A percentile compares a stretch with the other conserved stretches of the same genome.
These are phyloP conservation scores for Leucosporidium creatinivorum DNA, from an alignment of 768 basidiomycete genomes.

Conservation along the genomic window DNA sequence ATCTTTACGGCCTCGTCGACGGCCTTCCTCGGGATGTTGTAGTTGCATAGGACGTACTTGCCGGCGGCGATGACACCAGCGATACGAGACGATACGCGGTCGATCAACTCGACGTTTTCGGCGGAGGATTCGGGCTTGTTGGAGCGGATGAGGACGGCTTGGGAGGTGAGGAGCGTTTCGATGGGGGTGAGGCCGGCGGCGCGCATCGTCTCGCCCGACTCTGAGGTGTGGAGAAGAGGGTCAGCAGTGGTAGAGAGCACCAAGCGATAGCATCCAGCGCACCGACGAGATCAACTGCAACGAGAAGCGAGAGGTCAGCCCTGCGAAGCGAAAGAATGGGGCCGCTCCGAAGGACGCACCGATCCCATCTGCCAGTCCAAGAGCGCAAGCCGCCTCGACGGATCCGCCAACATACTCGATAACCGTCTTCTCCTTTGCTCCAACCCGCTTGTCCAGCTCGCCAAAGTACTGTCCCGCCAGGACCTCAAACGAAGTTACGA, in stretches of 20 bases:
- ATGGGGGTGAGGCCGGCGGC: constrained; percentile 93
- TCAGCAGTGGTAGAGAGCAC: neutral
- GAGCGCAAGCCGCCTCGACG: constrained; percentile 93
- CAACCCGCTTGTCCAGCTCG: constrained; percentile 56
- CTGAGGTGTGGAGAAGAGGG: constrained; percentile 45
- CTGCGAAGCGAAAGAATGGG: neutral
- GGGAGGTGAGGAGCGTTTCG: constrained; percentile 71
- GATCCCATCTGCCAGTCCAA: constrained; percentile 94
- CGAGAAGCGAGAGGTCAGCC: neutral
- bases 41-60: constrained; percentile 78
- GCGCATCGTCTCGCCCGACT: constrained; percentile 99
- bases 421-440: constrained; percentile 54
- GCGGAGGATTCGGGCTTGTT: constrained; percentile 45
- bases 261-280: constrained; percentile 35
- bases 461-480: constrained; percentile 72
- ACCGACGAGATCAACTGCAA: constrained; percentile 91
- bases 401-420: constrained; percentile 96
- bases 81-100: constrained; percentile 75
- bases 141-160: constrained; percentile 87
- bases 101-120: constrained; percentile 59
- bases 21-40: constrained; percentile 68
- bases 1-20: constrained; percentile 59
- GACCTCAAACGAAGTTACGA: constrained; percentile 94
- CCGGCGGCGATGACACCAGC: constrained; percentile 80
- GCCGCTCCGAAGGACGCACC: constrained; percentile 51